Evolutionary conservation across 2,329 filamentous ascomycete species (phyloP), one percentile per base, ranked within the genome.

Genomic region (Exophiala bonariae): DNA sequence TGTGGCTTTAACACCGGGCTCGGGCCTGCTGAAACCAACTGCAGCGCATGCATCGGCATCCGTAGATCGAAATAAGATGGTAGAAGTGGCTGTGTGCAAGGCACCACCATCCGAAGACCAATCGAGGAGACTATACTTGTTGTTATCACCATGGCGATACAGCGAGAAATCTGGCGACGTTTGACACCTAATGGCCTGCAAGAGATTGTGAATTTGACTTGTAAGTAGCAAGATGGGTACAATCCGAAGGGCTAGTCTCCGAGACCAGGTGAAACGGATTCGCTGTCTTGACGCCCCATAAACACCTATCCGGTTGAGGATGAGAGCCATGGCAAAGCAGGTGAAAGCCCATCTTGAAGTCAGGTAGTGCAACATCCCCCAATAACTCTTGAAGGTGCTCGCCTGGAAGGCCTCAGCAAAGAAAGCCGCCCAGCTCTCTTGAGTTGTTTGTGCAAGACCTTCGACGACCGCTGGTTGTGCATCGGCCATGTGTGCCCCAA

Each of bases 311-410:
- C 93, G 83, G 65, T 97, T 97, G 18, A 97, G 75, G 48, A 96
- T 72, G 49, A 97, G 81, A 17, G 89, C 89, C 81, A 92, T 87
- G 30, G 85, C 81, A 59, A 97, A 84, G 60, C 90, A 96, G 42
- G 85, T 84, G 48, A 97, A 73, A 1, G 92, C 91, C 93, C 93
- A 97, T 67, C 87, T 87, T 67, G 89, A 95, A 1, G 88, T 95
- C 34, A 90, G 77, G 68, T 97, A 99, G 59, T 83, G 87, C 68
- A 97, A 91, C 49, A 97, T 82, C 52, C 88, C 90, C 35, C 89
- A 87, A 34, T 96, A 76, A 34, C 87, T 89, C 62, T 85, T 81
- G 56, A 80, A 60, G 3, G 73, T 70, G 38, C 54, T 57, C 10
- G 49, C 41, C 48, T 77, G 72, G 41, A 79, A 69, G 45, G 74